Evolutionary conservation across 2,329 filamentous ascomycete species (phyloP).

Genomic region (Sarocladiaceae sp.): DNA sequence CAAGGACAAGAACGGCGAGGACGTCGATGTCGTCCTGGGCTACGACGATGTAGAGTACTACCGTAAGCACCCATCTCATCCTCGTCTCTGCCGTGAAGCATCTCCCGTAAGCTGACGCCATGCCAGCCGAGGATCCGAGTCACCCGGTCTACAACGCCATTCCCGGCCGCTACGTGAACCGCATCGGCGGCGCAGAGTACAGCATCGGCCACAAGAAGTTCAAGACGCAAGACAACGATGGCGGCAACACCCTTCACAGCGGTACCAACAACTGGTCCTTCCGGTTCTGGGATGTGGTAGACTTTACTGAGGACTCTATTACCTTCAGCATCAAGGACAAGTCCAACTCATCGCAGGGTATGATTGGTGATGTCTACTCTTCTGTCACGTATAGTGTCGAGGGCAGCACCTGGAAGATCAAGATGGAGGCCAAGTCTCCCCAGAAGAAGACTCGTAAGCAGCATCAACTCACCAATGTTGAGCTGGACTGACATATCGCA

Average conservation of each 20-base stretch:
- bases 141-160: constrained; percentile 61
- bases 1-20: constrained; percentile 55
- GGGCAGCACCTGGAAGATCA: constrained; percentile 53
- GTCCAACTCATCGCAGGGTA: constrained; percentile 53
- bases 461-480: constrained; percentile 12
- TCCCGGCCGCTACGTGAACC: constrained; percentile 60
- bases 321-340: constrained; percentile 62
- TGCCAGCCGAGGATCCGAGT: constrained; percentile 35
- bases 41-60: constrained; percentile 59
- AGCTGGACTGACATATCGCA: constrained; percentile 11
- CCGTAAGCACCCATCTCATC: constrained; percentile 24
- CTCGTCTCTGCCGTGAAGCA: neutral
- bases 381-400: constrained; percentile 60
- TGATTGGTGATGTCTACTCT: constrained; percentile 57
- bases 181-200: constrained; percentile 56
- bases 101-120: neutral
- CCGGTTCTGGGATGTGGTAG: constrained; percentile 57
- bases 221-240: constrained; percentile 50
- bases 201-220: constrained; percentile 49
- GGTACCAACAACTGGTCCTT: constrained; percentile 60
- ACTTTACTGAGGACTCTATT: constrained; percentile 51
- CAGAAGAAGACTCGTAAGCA: constrained; percentile 37
- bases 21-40: constrained; percentile 60
- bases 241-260: constrained; percentile 52
- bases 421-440: constrained; percentile 53